Conservation (phyloP, 2,329 filamentous ascomycete species). For the Neonectria sp. region DNA sequence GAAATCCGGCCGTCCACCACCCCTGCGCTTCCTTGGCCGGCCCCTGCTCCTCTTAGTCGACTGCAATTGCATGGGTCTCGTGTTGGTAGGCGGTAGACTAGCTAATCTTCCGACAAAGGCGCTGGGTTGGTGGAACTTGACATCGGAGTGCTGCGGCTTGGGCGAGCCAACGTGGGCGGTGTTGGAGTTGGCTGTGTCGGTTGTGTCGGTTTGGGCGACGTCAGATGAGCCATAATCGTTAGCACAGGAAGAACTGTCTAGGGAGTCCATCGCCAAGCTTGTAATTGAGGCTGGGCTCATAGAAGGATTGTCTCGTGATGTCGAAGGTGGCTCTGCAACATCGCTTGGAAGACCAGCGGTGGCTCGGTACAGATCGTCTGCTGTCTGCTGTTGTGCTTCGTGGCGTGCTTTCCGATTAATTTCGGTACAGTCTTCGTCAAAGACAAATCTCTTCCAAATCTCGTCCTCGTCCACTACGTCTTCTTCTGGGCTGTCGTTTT, state of each 20-base stretch:
- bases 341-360: conserved; percentile 30
- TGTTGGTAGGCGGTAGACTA: conserved; percentile 18
- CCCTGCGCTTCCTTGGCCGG: conserved; percentile 37
- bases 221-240: conserved; percentile 20
- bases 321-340: conserved; percentile 38
- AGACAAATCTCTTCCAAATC: conserved; percentile 50
- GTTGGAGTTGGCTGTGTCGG: conserved; percentile 29
- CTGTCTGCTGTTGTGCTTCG: conserved; percentile 42
- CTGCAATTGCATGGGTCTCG: conserved; percentile 13
- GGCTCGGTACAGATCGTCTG: conserved; percentile 27
- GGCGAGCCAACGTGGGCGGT: conserved; percentile 36
- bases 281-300: conserved; percentile 2
- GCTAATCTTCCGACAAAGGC: conserved; percentile 52
- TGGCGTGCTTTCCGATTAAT: conserved; percentile 38
- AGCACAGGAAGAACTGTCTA: conserved; percentile 1
- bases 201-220: conserved; percentile 20
- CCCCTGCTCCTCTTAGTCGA: conserved; percentile 31
- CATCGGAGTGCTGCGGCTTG: conserved; percentile 37
- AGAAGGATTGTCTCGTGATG: conserved; percentile 26
- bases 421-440: conserved; percentile 41
- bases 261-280: conserved; percentile 6
- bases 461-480: conserved; percentile 40
- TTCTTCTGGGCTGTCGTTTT: conserved; percentile 2
- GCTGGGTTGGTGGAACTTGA: conserved; percentile 50
- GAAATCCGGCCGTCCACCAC: conserved; percentile 51